These are phyloP conservation scores for Yamagishiella unicocca DNA, from an alignment of 139 green algal genomes.

Conservation along the genomic window DNA sequence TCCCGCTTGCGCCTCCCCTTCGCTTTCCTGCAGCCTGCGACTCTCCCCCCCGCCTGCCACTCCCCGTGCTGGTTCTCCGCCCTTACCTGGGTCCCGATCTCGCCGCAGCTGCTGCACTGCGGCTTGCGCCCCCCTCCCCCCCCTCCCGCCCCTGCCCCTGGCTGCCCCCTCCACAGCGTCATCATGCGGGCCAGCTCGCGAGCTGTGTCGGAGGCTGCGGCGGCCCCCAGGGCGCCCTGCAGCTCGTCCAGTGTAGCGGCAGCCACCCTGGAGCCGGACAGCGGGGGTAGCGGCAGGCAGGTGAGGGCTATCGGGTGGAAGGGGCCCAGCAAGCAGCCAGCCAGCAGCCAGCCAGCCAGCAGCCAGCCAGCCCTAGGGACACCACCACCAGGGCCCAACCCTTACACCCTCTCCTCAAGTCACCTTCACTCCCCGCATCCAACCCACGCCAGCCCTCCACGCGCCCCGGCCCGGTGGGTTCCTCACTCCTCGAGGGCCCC, in stretches of 20 bases:
- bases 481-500: background rate
- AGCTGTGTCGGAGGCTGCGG: background rate
- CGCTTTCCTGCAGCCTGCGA: background rate
- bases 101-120: slow-evolving; percentile 15
- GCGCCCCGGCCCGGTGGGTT: background rate
- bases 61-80: background rate
- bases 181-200: background rate
- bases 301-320: background rate
- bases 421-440: background rate
- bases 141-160: background rate
- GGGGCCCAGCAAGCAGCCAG: too few relatives aligned
- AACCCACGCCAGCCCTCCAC: background rate
- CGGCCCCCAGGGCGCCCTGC: background rate
- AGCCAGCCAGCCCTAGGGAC: background rate
- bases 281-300: background rate
- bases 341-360: background rate
- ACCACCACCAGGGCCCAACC: too few relatives aligned
- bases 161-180: background rate
- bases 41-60: background rate
- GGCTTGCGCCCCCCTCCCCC: background rate
- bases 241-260: background rate
- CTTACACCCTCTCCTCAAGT: background rate
- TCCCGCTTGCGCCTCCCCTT: background rate
- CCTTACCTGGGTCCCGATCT: slow-evolving; percentile 14
- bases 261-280: background rate